Conservation (phyloP, 2,329 filamentous ascomycete species). For the Ceratocystis variospora region DNA sequence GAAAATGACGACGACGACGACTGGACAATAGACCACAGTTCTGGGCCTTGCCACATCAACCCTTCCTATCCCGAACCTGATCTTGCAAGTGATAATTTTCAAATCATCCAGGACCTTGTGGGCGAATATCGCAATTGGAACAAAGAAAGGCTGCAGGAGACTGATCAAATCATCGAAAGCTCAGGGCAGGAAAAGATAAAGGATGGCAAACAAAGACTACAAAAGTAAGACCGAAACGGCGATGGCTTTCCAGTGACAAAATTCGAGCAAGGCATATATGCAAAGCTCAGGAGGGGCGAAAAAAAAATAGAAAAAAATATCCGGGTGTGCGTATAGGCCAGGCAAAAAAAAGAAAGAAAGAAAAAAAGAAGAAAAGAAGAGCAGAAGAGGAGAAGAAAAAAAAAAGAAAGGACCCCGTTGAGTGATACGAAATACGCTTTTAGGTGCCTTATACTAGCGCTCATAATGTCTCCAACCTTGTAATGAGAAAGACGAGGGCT, state of each 20-base stretch:
- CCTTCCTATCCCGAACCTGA: background rate
- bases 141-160: background rate
- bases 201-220: background rate
- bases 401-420: background rate
- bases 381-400: background rate
- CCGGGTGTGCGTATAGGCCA: too few relatives aligned
- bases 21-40: constrained; percentile 1
- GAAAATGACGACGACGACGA: background rate
- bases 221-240: background rate
- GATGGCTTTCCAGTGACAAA: background rate
- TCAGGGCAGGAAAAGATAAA: background rate
- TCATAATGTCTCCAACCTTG: background rate
- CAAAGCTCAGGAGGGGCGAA: too few relatives aligned
- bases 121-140: background rate
- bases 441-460: background rate
- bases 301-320: too few relatives aligned
- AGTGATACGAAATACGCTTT: background rate
- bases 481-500: background rate
- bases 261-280: too few relatives aligned
- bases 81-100: background rate
- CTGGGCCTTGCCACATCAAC: background rate
- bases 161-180: background rate
- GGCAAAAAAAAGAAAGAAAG: too few relatives aligned
- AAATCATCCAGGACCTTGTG: background rate
- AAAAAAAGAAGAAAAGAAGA: background rate